phyloP scores from a whole-genome alignment of 257 asterid genomes.

The Solanum medicagineum region DNA sequence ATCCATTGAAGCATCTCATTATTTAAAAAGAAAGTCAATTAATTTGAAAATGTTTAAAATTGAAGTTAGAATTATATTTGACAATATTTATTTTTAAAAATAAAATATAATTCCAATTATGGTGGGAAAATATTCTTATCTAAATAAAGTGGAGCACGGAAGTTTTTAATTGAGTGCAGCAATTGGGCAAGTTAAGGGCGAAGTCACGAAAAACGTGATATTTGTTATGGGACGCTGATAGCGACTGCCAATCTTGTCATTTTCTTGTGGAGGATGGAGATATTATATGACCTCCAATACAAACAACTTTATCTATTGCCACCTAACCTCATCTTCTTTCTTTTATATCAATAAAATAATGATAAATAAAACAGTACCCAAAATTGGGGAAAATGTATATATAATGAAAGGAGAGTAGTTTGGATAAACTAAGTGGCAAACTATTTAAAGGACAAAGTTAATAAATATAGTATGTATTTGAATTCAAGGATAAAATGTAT shows the following conservation, averaged over 20 bases:
- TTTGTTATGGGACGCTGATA: background rate
- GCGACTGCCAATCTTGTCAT: background rate
- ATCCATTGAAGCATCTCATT: too few species aligned
- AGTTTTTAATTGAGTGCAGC: background rate
- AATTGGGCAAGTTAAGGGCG: background rate
- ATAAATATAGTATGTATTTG: too few species aligned
- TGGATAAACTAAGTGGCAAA: too few species aligned
- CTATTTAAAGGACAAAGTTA: too few species aligned
- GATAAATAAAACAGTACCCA: background rate
- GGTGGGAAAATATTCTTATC: background rate
- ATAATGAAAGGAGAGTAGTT: too few species aligned
- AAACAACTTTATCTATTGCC: background rate
- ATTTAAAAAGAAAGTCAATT: too few species aligned
- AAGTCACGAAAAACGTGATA: background rate
- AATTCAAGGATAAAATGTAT: background rate
- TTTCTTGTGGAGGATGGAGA: background rate
- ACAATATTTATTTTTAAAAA: too few species aligned
- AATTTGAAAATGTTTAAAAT: too few species aligned
- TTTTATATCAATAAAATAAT: background rate
- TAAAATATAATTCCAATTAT: background rate
- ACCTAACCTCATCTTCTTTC: background rate
- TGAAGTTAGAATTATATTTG: too few species aligned
- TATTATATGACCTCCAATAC: background rate
- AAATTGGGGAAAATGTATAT: background rate
- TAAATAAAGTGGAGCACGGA: background rate